These are phyloP conservation scores for Candida morakotiae DNA, from an alignment of 805 yeast genomes.

Conservation along the genomic window DNA sequence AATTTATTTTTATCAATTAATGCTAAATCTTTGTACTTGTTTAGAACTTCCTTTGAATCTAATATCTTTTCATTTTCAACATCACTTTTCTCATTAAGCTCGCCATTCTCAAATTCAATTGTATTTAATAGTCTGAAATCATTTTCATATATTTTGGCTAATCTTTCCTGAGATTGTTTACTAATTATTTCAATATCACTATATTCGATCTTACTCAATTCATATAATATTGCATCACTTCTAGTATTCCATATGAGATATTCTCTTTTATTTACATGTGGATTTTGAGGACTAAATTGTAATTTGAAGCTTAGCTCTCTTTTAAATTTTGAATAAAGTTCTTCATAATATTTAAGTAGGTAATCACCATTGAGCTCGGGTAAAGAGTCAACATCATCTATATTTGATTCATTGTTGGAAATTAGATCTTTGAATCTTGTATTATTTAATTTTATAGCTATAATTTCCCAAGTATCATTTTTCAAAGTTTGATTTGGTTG, in stretches of 20 bases:
- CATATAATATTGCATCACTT: conserved; percentile 18
- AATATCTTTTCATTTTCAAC: background rate
- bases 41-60: conserved; percentile 8
- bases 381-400: conserved; percentile 16
- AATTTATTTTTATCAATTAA: conserved; percentile 14
- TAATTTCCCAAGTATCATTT: conserved; percentile 30
- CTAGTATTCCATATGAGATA: conserved; percentile 5
- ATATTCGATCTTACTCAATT: conserved; percentile 16
- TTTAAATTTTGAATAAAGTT: conserved; percentile 14
- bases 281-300: background rate
- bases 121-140: conserved; percentile 1
- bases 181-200: conserved; percentile 21
- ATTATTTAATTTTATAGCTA: conserved; percentile 29
- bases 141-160: conserved; percentile 11
- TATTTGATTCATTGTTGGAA: background rate
- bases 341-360: conserved; percentile 17
- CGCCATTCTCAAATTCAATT: background rate
- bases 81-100: conserved; percentile 7
- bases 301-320: background rate
- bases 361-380: conserved; percentile 24
- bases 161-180: conserved; percentile 17
- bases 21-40: conserved; percentile 12
- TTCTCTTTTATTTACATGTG: background rate
- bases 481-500: conserved; percentile 19
- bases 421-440: conserved; percentile 13